Conservation (phyloP, 495 filamentous ascomycete genomes). For the Alectoria sarmentosa region DNA sequence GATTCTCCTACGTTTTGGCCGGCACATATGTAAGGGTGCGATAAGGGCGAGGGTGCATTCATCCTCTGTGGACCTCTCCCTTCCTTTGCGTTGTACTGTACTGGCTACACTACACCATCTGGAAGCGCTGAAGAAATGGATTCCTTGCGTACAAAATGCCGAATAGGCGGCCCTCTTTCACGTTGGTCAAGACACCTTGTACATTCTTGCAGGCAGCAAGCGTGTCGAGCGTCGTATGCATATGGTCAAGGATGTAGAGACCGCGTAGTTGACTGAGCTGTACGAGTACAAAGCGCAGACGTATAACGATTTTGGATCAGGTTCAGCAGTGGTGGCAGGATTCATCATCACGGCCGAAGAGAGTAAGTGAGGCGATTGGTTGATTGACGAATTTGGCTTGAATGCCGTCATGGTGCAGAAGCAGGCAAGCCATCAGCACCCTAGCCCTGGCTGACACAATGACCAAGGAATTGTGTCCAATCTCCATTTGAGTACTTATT, state of each 20-base stretch:
- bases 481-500: too few species aligned
- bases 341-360: not conserved
- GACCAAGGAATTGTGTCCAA: too few species aligned
- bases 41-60: not conserved
- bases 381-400: not conserved
- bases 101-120: slow-evolving; percentile 3
- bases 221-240: too few species aligned
- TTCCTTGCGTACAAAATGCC: not conserved
- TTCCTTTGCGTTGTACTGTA: slow-evolving; percentile 4
- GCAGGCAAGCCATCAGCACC: not conserved
- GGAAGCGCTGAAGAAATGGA: not conserved
- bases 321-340: too few species aligned
- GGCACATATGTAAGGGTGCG: slow-evolving; percentile 9
- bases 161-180: not conserved
- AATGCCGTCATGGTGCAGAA: slow-evolving; percentile 1
- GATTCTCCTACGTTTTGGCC: slow-evolving; percentile 8
- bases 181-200: not conserved
- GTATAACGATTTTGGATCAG: too few species aligned
- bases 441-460: too few species aligned
- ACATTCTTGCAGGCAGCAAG: not conserved
- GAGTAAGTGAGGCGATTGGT: not conserved
- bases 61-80: slow-evolving; percentile 5
- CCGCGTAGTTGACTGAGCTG: not conserved
- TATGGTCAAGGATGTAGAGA: too few species aligned
- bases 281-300: too few species aligned